phyloP scores from a whole-genome alignment of 495 filamentous ascomycete species.

The Penicillium lividum region DNA sequence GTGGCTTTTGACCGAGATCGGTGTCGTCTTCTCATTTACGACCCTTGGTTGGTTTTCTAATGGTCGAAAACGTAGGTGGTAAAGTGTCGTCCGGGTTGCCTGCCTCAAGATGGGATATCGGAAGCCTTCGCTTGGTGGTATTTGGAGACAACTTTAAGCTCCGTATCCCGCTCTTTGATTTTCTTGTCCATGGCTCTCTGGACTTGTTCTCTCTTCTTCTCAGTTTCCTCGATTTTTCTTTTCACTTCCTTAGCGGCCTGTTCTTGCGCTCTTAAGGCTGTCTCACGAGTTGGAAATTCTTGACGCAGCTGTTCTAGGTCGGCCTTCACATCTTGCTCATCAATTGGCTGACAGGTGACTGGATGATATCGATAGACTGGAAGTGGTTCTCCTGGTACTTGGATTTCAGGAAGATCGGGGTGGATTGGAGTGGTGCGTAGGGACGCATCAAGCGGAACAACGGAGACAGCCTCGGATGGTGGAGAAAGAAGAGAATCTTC shows the following conservation, averaged over 20 bases:
- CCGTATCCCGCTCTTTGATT: slow-evolving; percentile 45
- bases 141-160: slow-evolving; percentile 49
- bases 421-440: slow-evolving; percentile 46
- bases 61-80: not conserved
- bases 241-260: slow-evolving; percentile 41
- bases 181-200: slow-evolving; percentile 50
- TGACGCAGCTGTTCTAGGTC: slow-evolving; percentile 42
- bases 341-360: slow-evolving; percentile 40
- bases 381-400: slow-evolving; percentile 36
- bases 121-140: slow-evolving; percentile 43
- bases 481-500: slow-evolving; percentile 37
- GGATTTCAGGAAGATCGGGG: slow-evolving; percentile 40
- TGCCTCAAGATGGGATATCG: slow-evolving; percentile 33
- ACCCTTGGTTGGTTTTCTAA: not conserved
- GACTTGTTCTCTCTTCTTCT: slow-evolving; percentile 43
- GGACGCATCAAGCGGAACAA: slow-evolving; percentile 37
- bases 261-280: slow-evolving; percentile 43
- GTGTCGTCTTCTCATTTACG: not conserved
- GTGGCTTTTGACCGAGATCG: not conserved
- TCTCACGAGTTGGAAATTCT: slow-evolving; percentile 39
- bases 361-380: slow-evolving; percentile 41
- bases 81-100: not conserved
- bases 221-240: slow-evolving; percentile 39
- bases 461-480: slow-evolving; percentile 30
- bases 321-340: slow-evolving; percentile 28